These are phyloP conservation scores for Letharia lupina DNA, from an alignment of 495 filamentous ascomycete species.

Conservation along the genomic window DNA sequence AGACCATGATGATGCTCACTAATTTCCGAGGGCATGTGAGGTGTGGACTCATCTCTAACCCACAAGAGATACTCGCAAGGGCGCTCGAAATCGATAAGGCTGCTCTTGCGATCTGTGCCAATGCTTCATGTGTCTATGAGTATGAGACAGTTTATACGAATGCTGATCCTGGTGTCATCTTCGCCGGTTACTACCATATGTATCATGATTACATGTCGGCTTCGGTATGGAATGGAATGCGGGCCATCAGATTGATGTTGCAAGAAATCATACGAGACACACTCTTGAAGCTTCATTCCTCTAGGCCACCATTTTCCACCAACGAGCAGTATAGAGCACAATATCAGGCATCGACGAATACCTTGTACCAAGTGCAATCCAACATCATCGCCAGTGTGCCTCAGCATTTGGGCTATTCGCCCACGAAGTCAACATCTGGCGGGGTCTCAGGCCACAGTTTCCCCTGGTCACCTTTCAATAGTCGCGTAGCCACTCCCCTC, in stretches of 20 bases:
- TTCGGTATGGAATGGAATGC: background rate
- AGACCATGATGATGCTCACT: background rate
- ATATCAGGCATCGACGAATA: background rate
- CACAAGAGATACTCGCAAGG: background rate
- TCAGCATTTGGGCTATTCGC: slow-evolving; percentile 3
- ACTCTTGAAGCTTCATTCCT: background rate
- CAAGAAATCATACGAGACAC: background rate
- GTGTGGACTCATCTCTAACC: background rate
- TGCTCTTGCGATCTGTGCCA: background rate
- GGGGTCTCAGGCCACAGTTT: background rate
- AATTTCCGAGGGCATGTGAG: background rate
- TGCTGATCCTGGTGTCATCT: background rate
- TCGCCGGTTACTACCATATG: background rate
- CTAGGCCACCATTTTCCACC: background rate
- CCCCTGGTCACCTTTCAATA: background rate
- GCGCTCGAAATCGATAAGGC: background rate
- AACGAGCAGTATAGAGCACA: background rate
- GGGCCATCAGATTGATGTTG: background rate
- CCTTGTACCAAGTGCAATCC: background rate
- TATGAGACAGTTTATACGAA: background rate
- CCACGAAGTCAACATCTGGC: background rate
- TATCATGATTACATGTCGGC: background rate
- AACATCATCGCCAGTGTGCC: background rate
- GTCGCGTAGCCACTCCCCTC: background rate
- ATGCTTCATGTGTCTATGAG: background rate